A percentile compares a stretch with the other conserved stretches of the same genome.
phyloP scores from a whole-genome alignment of 228 moss, liverwort and hornwort genomes.

The Sphagnum fallax region DNA sequence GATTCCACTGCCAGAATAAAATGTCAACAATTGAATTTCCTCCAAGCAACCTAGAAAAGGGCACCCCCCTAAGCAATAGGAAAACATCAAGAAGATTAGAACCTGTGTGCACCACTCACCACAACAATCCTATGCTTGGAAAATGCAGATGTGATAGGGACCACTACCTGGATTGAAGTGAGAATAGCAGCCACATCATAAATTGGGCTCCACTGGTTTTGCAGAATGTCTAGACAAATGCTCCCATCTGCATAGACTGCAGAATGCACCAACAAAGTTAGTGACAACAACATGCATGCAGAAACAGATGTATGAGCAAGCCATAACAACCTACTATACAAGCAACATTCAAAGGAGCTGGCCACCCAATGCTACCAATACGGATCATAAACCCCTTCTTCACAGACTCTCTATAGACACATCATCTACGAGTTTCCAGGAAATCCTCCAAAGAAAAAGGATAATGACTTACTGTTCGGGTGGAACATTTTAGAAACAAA shows the following conservation, averaged over 20 bases:
- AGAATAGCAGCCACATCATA: slow-evolving; percentile 99
- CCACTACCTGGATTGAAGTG: slow-evolving; percentile 87
- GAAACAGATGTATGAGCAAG: no score
- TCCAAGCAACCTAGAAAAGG: not conserved
- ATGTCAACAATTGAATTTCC: not conserved
- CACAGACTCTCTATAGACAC: no score
- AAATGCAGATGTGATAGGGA: not conserved
- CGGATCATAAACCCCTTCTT: no score
- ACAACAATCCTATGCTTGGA: no score
- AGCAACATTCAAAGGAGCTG: no score
- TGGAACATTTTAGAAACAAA: slow-evolving; percentile 99
- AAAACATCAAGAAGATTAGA: not conserved
- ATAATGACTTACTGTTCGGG: slow-evolving; percentile 74
- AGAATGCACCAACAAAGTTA: no score
- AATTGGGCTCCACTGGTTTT: slow-evolving; percentile 99
- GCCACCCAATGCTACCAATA: no score
- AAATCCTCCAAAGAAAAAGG: not conserved
- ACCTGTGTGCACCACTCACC: no score
- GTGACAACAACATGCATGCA: no score
- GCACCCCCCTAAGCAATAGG: not conserved
- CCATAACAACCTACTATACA: no score
- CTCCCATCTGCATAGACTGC: slow-evolving; percentile 17
- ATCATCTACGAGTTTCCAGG: no score
- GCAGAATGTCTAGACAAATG: slow-evolving; percentile 96
- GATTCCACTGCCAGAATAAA: not conserved